Base-by-base conservation (phyloP, 495 filamentous ascomycete genomes). In the Trichoderma reesei region DNA sequence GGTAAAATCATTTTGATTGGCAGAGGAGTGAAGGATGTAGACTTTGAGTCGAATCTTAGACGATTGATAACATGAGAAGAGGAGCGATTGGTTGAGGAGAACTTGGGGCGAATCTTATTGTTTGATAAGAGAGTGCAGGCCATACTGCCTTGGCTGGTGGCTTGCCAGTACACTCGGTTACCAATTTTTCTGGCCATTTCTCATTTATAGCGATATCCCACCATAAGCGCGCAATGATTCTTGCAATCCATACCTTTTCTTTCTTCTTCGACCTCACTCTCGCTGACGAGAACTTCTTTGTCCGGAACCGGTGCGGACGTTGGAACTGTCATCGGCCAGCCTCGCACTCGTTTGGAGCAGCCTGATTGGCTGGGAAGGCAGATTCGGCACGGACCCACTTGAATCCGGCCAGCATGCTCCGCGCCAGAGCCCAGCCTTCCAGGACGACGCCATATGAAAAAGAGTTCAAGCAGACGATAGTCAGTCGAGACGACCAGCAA, bases 1-100 rank as follows among this genome's bases (percentile, higher is more conserved):
- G 88, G 90, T 61, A 96, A 94, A 73, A 75, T 96, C 66, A 88
- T 95, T 4, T 70, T 96, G 31, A 95, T 96, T 72, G 91, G 91
- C 54, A 77, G 87, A 67, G 80, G 85, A 26, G 70, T 95, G 76
- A 76, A 72, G 65, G 74, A 71, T 67, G 71, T 67, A 71, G 69
- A 81, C 64, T 82, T 83, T 68, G 66, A 73, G 62, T 64, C 69
- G 11, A 81, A 77, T 60, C 68, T 81, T 11, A 41, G 34, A 41
- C 31, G 38, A 14, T 39, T n/a, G 8, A 7, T 65, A 11, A 44
- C 16, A 7, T 34, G 31, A 56, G 9, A n/a, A 7, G 5, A 8
- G n/a, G 16, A 20, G 16, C 16, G 16, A 18, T 6, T 20, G 2
- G 26, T 26, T 26, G 26, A 26, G 26, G 1, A 1, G 18, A 20